phyloP scores from a whole-genome alignment of 2,329 filamentous ascomycete genomes.

The Beauveria australis region DNA sequence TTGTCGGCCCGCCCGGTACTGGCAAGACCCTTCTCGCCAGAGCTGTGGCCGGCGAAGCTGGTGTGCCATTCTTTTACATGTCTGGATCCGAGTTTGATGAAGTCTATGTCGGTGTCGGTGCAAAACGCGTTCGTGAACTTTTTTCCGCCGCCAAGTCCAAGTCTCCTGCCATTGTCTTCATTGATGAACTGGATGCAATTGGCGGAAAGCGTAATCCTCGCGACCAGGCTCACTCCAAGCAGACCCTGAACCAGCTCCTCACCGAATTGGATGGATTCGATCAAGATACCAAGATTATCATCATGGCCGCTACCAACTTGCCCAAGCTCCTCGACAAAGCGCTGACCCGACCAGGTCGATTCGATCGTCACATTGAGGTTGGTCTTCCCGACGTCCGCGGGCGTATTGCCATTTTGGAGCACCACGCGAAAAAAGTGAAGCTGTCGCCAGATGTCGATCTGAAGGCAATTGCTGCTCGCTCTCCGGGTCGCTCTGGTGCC shows the following conservation, averaged over 20 bases:
- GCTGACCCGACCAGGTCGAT: conserved; percentile 85
- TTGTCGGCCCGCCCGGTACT: conserved; percentile 92
- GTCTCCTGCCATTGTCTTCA: conserved; percentile 88
- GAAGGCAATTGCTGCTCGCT: conserved; percentile 74
- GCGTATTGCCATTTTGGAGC: conserved; percentile 83
- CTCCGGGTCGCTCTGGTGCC: conserved; percentile 86
- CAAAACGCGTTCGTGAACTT: conserved; percentile 92
- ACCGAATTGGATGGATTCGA: conserved; percentile 97
- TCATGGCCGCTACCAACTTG: conserved; percentile 94
- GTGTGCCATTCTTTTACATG: conserved; percentile 99
- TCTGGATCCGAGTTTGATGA: conserved; percentile 98
- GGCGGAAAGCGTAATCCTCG: conserved; percentile 87
- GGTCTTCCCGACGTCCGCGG: conserved; percentile 87
- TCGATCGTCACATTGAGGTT: conserved; percentile 87
- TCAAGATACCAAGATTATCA: conserved; percentile 88
- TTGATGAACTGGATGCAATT: conserved; percentile 89
- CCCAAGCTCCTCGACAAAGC: conserved; percentile 92
- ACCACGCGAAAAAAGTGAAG: conserved; percentile 90
- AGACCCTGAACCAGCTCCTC: conserved; percentile 93
- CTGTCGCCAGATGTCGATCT: conserved; percentile 73
- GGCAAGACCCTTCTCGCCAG: conserved; percentile 94
- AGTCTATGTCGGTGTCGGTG: conserved; percentile 93
- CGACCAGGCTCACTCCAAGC: conserved; percentile 91
- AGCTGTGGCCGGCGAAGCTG: conserved; percentile 92
- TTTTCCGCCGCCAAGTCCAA: conserved; percentile 76